phyloP scores from a whole-genome alignment of 345 rosid species.

The Aquilaria sinensis region DNA sequence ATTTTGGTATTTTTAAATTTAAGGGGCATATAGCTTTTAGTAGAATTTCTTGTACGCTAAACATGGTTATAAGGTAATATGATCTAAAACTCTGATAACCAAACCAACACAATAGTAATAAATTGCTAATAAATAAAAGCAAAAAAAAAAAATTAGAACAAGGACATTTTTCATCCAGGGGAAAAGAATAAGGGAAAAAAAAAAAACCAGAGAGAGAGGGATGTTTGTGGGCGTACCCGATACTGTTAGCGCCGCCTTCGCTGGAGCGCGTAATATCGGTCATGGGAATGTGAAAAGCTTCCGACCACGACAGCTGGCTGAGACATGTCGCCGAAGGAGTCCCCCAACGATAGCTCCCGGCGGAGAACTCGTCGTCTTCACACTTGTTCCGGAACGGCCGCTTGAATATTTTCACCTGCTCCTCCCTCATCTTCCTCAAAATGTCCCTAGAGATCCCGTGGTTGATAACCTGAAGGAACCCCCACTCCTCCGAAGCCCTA shows the following conservation, averaged over 20 bases:
- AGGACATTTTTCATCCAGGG: no score
- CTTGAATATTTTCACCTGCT: constrained; percentile 65
- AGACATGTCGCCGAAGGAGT: constrained; percentile 74
- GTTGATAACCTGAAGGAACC: constrained; percentile 82
- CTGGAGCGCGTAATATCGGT: constrained; percentile 40
- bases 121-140: no score
- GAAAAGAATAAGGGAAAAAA: neutral
- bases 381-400: constrained; percentile 63
- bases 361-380: constrained; percentile 45
- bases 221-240: constrained; percentile 31
- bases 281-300: constrained; percentile 91
- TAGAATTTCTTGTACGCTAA: no score
- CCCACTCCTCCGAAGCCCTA: constrained; percentile 83
- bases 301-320: constrained; percentile 82
- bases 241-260: constrained; percentile 19
- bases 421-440: constrained; percentile 63
- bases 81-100: no score
- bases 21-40: no score
- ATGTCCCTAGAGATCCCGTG: constrained; percentile 77
- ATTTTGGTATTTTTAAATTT: no score
- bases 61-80: no score
- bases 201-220: neutral
- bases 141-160: no score
- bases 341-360: constrained; percentile 96
- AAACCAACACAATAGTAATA: no score